Percentiles rank a stretch among this genome's conserved stretches.
These are phyloP conservation scores for Paraurostyla sp. DNA, from an alignment of 73 alveolate species.

Conservation along the genomic window DNA sequence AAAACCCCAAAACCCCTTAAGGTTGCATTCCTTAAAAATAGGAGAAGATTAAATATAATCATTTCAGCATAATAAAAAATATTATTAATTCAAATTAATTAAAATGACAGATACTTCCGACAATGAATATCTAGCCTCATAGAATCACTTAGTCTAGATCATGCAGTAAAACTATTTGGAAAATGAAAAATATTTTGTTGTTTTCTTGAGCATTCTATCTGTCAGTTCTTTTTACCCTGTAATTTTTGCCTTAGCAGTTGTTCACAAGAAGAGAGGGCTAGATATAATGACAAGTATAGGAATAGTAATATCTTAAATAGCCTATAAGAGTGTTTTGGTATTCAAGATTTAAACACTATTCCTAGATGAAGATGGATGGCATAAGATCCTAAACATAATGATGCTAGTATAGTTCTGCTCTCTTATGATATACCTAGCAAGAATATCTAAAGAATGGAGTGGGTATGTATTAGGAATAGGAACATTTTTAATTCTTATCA, in stretches of 20 bases:
- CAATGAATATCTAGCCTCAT: neutral
- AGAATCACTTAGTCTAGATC: constrained; percentile 1
- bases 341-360: neutral
- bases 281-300: constrained; percentile 1
- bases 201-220: constrained; percentile 16
- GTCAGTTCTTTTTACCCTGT: constrained; percentile 26
- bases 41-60: too few relatives aligned
- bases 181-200: constrained; percentile 1
- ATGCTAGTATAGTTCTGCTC: neutral
- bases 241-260: neutral
- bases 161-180: constrained; percentile 37
- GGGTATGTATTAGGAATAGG: constrained; percentile 48
- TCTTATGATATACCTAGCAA: constrained; percentile 18
- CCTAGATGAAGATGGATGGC: constrained; percentile 4
- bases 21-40: too few relatives aligned
- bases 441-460: constrained; percentile 5
- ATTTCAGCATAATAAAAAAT: too few relatives aligned
- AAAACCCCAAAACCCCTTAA: too few relatives aligned
- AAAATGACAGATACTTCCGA: too few relatives aligned
- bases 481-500: neutral
- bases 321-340: constrained; percentile 10
- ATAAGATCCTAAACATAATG: constrained; percentile 5
- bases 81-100: too few relatives aligned
- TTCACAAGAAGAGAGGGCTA: constrained; percentile 21
- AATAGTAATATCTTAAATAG: neutral